Evolutionary conservation across 2,329 filamentous ascomycete species (phyloP).

Genomic region (Pseudocercospora fijiensis): DNA sequence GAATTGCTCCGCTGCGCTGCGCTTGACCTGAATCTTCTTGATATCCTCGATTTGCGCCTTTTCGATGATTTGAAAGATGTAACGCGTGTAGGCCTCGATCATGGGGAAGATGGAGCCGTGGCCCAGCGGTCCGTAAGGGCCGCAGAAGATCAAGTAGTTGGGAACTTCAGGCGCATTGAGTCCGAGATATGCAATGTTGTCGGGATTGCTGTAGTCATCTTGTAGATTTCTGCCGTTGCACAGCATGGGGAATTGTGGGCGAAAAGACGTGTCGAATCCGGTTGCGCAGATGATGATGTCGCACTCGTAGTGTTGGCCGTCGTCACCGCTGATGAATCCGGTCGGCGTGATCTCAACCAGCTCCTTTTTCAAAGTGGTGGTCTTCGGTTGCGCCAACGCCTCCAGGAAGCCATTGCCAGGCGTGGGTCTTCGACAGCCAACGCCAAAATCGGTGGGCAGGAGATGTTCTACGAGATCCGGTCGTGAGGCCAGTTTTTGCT

Average conservation of each 20-base stretch:
- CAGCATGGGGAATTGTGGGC: constrained; percentile 37
- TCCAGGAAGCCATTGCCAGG: constrained; percentile 21
- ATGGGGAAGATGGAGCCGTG: constrained; percentile 18
- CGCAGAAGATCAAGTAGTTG: constrained; percentile 31
- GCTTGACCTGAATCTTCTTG: no score
- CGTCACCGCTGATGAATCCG: no score
- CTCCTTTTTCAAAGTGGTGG: background rate
- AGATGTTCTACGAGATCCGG: background rate
- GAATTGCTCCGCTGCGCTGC: background rate
- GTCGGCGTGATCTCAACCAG: no score
- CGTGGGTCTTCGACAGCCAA: constrained; percentile 20
- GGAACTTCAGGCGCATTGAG: constrained; percentile 30
- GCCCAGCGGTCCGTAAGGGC: constrained; percentile 13
- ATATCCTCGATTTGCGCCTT: background rate
- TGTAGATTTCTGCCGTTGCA: constrained; percentile 38
- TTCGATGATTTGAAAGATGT: background rate
- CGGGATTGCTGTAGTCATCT: constrained; percentile 24
- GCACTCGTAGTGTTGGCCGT: constrained; percentile 11
- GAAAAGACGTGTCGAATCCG: constrained; percentile 41
- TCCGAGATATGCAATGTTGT: constrained; percentile 28
- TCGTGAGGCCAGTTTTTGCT: background rate
- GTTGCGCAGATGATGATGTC: constrained; percentile 50
- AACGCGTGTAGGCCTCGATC: background rate
- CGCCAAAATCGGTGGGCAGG: constrained; percentile 17
- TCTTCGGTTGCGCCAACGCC: constrained; percentile 8